These are phyloP conservation scores for Marasmius oreades DNA, from an alignment of 1,284 basidiomycete species.

Conservation along the genomic window DNA sequence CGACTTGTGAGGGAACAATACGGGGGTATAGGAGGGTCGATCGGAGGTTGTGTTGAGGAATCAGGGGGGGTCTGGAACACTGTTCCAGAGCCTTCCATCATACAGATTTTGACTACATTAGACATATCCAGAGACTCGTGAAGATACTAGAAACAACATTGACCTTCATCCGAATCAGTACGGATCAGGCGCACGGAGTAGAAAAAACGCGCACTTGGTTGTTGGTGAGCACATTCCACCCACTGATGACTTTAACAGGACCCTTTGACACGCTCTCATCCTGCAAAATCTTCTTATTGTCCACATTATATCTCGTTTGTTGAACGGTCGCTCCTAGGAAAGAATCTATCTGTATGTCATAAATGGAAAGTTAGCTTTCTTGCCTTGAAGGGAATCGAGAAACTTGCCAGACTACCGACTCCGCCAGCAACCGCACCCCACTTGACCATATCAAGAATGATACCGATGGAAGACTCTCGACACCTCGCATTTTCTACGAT, in stretches of 20 bases:
- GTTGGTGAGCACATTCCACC: constrained; percentile 73
- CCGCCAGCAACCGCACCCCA: constrained; percentile 69
- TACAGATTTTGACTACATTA: not conserved
- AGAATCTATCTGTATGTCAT: constrained; percentile 70
- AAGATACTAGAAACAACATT: constrained; percentile 13
- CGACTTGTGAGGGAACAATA: too few relatives aligned
- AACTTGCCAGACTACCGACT: constrained; percentile 70
- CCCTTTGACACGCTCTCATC: constrained; percentile 38
- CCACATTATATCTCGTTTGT: constrained; percentile 69
- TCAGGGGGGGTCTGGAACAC: too few relatives aligned
- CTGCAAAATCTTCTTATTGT: constrained; percentile 64
- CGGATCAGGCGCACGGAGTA: not conserved
- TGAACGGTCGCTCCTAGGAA: constrained; percentile 88
- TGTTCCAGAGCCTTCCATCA: too few relatives aligned
- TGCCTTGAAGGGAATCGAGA: not conserved
- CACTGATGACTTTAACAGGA: constrained; percentile 59
- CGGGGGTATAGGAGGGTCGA: too few relatives aligned
- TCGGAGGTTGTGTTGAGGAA: too few relatives aligned
- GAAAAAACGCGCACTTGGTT: constrained; percentile 57
- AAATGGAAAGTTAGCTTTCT: constrained; percentile 1
- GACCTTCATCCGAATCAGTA: constrained; percentile 7
- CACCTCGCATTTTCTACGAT: constrained; percentile 58
- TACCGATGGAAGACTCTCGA: constrained; percentile 29
- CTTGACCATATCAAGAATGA: constrained; percentile 43
- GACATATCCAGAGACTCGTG: constrained; percentile 11